phyloP scores from a whole-genome alignment of 257 asterid species.

The Penstemon davidsonii region DNA sequence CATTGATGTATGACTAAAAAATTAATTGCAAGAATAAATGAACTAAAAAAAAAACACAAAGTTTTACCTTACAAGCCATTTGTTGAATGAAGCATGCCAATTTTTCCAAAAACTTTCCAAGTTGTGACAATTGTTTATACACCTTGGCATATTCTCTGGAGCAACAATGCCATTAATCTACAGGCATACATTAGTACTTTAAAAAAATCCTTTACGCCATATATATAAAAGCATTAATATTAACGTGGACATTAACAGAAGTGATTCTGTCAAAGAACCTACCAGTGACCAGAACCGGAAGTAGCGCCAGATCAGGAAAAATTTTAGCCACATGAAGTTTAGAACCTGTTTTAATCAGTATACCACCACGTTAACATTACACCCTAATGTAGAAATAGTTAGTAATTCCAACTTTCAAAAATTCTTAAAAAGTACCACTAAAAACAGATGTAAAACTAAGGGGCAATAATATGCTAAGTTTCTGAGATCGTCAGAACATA shows the following conservation, averaged over 20 bases:
- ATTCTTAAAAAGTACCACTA: background rate
- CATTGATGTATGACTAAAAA: constrained; percentile 7
- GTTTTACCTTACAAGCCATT: constrained; percentile 92
- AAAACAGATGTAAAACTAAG: background rate
- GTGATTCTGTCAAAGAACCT: constrained; percentile 32
- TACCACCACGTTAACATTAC: constrained; percentile 18
- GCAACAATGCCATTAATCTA: constrained; percentile 91
- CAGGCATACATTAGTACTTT: constrained; percentile 28
- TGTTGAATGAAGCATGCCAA: constrained; percentile 99
- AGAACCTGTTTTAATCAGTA: constrained; percentile 61
- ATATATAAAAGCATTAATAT: constrained; percentile 15
- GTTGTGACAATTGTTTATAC: constrained; percentile 89
- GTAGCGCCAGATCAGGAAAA: constrained; percentile 93
- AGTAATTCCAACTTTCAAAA: constrained; percentile 6
- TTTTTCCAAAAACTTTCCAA: constrained; percentile 94
- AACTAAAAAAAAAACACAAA: background rate
- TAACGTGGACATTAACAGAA: constrained; percentile 18
- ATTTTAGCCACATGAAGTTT: constrained; percentile 97
- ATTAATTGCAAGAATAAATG: constrained; percentile 21
- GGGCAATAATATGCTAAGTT: background rate
- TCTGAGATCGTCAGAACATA: background rate
- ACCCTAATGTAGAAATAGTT: constrained; percentile 7
- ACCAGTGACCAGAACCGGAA: constrained; percentile 96
- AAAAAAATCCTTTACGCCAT: constrained; percentile 20
- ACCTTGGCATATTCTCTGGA: constrained; percentile 97